Evolutionary conservation across 305 asterid species (phyloP).

Genomic region (Solanum hybrid): DNA sequence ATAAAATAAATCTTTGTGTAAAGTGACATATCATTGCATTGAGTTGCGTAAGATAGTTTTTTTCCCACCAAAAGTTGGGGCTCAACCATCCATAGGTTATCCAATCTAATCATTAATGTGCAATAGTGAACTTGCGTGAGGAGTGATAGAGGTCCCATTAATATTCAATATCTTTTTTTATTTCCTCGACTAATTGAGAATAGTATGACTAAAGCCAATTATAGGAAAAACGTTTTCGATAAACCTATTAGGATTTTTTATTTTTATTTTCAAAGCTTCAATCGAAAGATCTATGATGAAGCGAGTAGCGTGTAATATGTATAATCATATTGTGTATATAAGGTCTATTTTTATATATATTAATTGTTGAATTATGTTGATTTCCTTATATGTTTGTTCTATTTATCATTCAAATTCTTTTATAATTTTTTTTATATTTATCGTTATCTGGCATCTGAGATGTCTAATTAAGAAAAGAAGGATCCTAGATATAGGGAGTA

Average conservation of each 20-base stretch:
- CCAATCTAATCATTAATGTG: background rate
- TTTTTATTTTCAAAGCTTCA: background rate
- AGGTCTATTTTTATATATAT: background rate
- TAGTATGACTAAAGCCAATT: background rate
- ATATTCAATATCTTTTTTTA: background rate
- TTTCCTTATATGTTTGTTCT: background rate
- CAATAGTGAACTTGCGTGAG: background rate
- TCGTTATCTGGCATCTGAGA: background rate
- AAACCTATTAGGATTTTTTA: background rate
- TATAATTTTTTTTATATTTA: background rate
- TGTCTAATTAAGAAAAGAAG: background rate
- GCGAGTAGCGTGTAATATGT: background rate
- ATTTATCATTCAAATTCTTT: background rate
- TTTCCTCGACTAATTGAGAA: background rate
- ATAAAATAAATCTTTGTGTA: constrained; percentile 2
- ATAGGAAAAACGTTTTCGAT: background rate
- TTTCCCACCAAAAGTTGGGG: background rate
- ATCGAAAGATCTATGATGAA: background rate
- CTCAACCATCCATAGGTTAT: constrained; percentile 1
- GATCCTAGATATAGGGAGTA: background rate
- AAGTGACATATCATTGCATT: constrained; percentile 8
- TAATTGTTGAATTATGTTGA: background rate
- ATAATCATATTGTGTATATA: background rate
- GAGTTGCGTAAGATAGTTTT: constrained; percentile 6
- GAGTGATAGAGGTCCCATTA: background rate